Evolutionary conservation across 2,329 filamentous ascomycete species (phyloP).

Genomic region (Clarireedia paspali): DNA sequence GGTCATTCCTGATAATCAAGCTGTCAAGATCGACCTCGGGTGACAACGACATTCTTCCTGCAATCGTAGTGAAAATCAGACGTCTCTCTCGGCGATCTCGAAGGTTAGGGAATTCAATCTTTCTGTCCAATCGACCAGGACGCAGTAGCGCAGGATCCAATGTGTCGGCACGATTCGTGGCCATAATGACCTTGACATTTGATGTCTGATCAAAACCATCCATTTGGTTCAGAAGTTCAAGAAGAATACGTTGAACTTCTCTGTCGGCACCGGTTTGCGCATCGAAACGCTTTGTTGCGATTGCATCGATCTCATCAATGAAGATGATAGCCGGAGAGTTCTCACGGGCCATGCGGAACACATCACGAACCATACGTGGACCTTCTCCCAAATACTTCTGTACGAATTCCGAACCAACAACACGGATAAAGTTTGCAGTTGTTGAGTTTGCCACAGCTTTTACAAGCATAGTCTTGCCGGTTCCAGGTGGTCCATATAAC

Average conservation of each 20-base stretch:
- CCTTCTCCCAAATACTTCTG: slow-evolving; percentile 98
- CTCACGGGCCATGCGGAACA: slow-evolving; percentile 98
- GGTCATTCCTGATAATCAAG: slow-evolving; percentile 93
- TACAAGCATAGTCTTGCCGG: slow-evolving; percentile 94
- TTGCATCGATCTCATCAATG: slow-evolving; percentile 98
- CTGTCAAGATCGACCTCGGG: slow-evolving; percentile 96
- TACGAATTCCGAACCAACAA: slow-evolving; percentile 96
- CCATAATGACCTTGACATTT: slow-evolving; percentile 99
- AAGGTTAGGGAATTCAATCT: slow-evolving; percentile 97
- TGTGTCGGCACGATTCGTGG: slow-evolving; percentile 95
- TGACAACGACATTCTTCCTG: slow-evolving; percentile 91
- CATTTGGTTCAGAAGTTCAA: slow-evolving; percentile 98
- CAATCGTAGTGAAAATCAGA: slow-evolving; percentile 96
- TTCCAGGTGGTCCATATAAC: slow-evolving; percentile 91
- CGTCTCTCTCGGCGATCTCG: slow-evolving; percentile 90
- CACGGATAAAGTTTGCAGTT: slow-evolving; percentile 95
- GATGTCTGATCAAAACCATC: slow-evolving; percentile 98
- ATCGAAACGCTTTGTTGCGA: slow-evolving; percentile 98
- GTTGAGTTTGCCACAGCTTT: slow-evolving; percentile 98
- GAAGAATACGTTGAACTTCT: slow-evolving; percentile 95
- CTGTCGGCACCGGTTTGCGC: slow-evolving; percentile 96
- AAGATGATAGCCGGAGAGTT: slow-evolving; percentile 99
- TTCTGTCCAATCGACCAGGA: slow-evolving; percentile 90
- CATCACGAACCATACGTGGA: slow-evolving; percentile 96
- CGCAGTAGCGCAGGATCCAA: slow-evolving; percentile 90